Evolutionary conservation across 148 eudicot species (phyloP), one percentile per base, ranked within the genome.

Genomic region (Chenopodium formosanum): DNA sequence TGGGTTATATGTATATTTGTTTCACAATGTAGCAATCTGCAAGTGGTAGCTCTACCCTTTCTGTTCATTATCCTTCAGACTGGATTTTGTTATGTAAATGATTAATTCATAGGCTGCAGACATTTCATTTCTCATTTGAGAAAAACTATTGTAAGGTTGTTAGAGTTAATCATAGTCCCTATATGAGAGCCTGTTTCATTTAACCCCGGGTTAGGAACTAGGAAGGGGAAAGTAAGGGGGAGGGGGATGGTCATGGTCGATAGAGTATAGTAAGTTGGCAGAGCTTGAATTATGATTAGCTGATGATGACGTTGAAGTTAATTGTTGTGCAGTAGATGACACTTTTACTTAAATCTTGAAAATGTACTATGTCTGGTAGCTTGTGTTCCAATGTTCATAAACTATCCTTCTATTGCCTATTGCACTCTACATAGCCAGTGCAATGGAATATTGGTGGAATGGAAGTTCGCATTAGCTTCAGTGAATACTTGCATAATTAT

Each of bases 361-460:
- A 48, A 2, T 8, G 60, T 19, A 69, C n/a, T 82, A 23, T 68
- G 13, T 56, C 17, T 48, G n/a, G 32, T 46, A 23, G 31, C 40
- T 73, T 62, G 16, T 37, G 27, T 46, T 62, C 70, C 53, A 50
- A 50, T 40, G 27, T 44, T 60, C 70, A 12, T 60, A 62, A 80
- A 44, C 23, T 62, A 46, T 9, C 62, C 46, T 46, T 44, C 48
- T 44, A 63, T 17, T 27, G 34, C 64, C 53, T 10, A 27, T 60
- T 46, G 71, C 76, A 70, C n/a, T 70, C 34, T 58, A 19, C 2
- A 10, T 23, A 68, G 74, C 17, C n/a, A 66, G 9, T 40, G 60
- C 40, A 48, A 62, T 46, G 58, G 22, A 74, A 80, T 80, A 46
- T 27, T 53, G 53, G 37, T 9, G 46, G 69, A 34, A 56, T 70